Evolutionary conservation across 495 filamentous ascomycete species (phyloP).

Genomic region (Aspergillus egyptiacus): DNA sequence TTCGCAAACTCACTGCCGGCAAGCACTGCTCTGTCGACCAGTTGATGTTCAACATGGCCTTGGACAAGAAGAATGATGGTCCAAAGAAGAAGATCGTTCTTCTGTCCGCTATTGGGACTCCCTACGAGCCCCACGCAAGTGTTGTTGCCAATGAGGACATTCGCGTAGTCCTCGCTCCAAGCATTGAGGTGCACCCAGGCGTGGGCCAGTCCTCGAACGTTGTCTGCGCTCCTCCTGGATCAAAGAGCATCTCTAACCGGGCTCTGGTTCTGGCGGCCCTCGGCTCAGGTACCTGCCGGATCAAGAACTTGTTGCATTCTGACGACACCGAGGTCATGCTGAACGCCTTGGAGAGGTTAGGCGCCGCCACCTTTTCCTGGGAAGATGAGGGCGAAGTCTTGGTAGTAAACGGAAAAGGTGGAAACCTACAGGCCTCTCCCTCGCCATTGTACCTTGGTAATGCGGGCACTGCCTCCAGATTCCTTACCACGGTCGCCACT

Average conservation of each 20-base stretch:
- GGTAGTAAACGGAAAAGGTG: constrained; percentile 84
- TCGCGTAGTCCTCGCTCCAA: constrained; percentile 74
- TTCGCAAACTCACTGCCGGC: constrained; percentile 76
- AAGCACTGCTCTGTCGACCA: constrained; percentile 90
- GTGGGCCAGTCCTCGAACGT: constrained; percentile 58
- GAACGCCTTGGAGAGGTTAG: constrained; percentile 72
- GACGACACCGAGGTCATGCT: constrained; percentile 98
- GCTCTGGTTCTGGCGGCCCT: constrained; percentile 90
- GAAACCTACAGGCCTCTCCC: constrained; percentile 68
- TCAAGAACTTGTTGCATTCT: constrained; percentile 89
- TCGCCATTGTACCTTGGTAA: constrained; percentile 89
- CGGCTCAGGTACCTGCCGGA: constrained; percentile 76
- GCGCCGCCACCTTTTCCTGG: constrained; percentile 91
- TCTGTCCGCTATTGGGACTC: constrained; percentile 82
- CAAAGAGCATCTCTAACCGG: constrained; percentile 96
- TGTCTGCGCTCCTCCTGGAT: constrained; percentile 82
- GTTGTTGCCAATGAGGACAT: constrained; percentile 84
- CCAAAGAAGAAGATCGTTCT: constrained; percentile 96
- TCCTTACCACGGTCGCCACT: constrained; percentile 87
- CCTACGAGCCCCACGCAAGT: constrained; percentile 78
- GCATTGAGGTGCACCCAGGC: constrained; percentile 64
- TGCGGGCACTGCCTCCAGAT: constrained; percentile 91
- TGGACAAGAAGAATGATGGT: constrained; percentile 98
- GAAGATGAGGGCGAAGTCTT: constrained; percentile 88
- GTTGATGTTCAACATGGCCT: constrained; percentile 83